Evolutionary conservation across 225 moss, liverwort and hornwort species (phyloP), one percentile per base, ranked within the genome.

Genomic region (Rhytidiadelphus loreus): DNA sequence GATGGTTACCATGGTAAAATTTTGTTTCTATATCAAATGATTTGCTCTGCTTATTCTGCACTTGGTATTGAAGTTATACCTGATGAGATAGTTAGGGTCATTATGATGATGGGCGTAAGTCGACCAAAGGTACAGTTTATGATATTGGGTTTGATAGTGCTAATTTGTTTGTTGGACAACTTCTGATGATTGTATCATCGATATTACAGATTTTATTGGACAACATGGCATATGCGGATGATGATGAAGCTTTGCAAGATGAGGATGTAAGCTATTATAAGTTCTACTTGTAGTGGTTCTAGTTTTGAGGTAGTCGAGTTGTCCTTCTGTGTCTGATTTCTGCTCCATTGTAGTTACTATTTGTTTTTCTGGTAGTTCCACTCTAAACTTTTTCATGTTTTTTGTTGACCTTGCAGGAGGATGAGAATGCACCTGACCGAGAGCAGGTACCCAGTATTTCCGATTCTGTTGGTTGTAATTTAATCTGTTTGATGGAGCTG

Each of bases 161-260:
- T 69, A 18, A 50, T 85, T 83, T 78, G 39, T 83, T 77, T 59
- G 59, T 65, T 80, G 58, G 83, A 60, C 39, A 56, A 55, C 52
- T 79, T 82, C 41, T 86, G 56, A 84, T 84, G 24, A 69, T 66
- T 84, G n/a, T 35, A 61, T 81, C 73, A 33, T 81, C 65, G 85
- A 29, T 35, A 73, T 56, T 92, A 68, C 97, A 98, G 98, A 92
- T 97, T 82, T 93, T 98, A 64, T 92, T 98, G 93, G 95, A 94
- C 85, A 98, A 98, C 48, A 98, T 98, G 98, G 97, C 93, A 37
- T 98, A 98, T 91, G 98, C 98, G 79, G 98, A 98, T 88, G 97
- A 98, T 86, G 98, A 98, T 80, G 98, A 98, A 94, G 98, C 98
- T 86, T 90, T 98, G 89, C 96, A 96, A 91, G 98, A 98, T 90